phyloP scores from a whole-genome alignment of 768 basidiomycete species.

The Paxillus ammoniavirescens region DNA sequence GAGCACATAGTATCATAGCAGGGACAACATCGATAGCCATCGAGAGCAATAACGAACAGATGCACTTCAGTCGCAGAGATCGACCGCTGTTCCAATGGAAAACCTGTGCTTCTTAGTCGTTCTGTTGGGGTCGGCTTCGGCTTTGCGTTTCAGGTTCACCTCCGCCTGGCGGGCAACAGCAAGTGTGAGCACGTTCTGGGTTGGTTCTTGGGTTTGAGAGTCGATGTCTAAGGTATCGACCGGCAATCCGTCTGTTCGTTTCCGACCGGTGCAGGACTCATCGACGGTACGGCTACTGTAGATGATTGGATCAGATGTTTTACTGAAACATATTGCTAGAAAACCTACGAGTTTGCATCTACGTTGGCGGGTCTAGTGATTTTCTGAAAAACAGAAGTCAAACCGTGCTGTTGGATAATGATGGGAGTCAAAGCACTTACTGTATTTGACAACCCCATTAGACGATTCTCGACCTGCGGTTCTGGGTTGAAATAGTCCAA shows the following conservation, averaged over 20 bases:
- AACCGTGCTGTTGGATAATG: neutral
- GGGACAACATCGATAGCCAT: neutral
- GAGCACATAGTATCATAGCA: neutral
- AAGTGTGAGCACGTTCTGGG: slow-evolving; percentile 26
- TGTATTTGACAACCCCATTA: slow-evolving; percentile 60
- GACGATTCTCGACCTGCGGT: slow-evolving; percentile 52
- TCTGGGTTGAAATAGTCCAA: slow-evolving; percentile 69
- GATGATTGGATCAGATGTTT: neutral
- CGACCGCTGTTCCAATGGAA: slow-evolving; percentile 65
- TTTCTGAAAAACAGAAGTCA: slow-evolving; percentile 5
- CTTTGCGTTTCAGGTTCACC: slow-evolving; percentile 36
- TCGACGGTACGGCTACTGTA: slow-evolving; percentile 1
- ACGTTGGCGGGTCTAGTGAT: slow-evolving; percentile 6
- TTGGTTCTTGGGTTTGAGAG: slow-evolving; percentile 43
- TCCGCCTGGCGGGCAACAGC: slow-evolving; percentile 15
- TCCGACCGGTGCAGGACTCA: neutral
- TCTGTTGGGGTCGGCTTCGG: slow-evolving; percentile 12
- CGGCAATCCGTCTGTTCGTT: neutral
- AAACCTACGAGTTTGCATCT: slow-evolving; percentile 13
- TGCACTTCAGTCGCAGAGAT: slow-evolving; percentile 62
- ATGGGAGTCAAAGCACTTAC: slow-evolving; percentile 34
- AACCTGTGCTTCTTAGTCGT: slow-evolving; percentile 65
- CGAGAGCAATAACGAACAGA: slow-evolving; percentile 1
- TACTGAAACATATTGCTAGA: neutral
- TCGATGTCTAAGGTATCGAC: slow-evolving; percentile 13